Base-by-base conservation (phyloP, 106 monocot genomes). In the Apostasia shenzhenica region DNA sequence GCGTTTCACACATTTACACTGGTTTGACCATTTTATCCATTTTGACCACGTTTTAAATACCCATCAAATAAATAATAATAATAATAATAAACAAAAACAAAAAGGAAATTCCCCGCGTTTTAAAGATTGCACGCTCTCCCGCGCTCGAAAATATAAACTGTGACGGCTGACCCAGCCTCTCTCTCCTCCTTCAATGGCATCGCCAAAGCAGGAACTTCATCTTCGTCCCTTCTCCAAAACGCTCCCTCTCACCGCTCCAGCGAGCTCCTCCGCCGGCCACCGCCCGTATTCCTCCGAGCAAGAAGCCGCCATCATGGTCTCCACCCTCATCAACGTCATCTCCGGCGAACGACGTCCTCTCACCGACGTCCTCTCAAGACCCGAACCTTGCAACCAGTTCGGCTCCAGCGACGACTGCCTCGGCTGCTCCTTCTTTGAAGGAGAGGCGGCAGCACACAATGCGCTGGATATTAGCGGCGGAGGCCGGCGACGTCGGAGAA, bases 271-370 rank as follows among this genome's bases (percentile, higher is more conserved):
- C 26, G 6, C 55, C 8, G 40, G 2, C 40, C 51, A 63, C 70
- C 49, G 43, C 26, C 72, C 4, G 7, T 12, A 52, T 26, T 39
- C 52, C 38, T 41, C 14, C 8, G 75, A 85, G 61, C 78, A 78
- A 41, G 88, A 84, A 71, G 54, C 64, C 66, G 5, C 71, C 61
- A 54, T 80, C 79, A 70, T 89, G 49, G 80, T 89, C 43, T 76
- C 77, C 61, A 62, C 85, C 41, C 85, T 89, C 74, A 54, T 56
- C 67, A 55, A 66, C 66, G 80, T 85, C 71, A 45, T 85, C 61
- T 73, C 80, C 62, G 80, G 82, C 49, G 7, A 68, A 74, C 2
- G n/a, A n/a, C n/a, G n/a, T 48, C 7, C 66, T 1, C 26, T 13
- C 57, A 41, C 55, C 6, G 47, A 4, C 6, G n/a, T 11, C 5